Conservation (phyloP, 2,329 filamentous ascomycete genomes). For the Calonectria naviculata region DNA sequence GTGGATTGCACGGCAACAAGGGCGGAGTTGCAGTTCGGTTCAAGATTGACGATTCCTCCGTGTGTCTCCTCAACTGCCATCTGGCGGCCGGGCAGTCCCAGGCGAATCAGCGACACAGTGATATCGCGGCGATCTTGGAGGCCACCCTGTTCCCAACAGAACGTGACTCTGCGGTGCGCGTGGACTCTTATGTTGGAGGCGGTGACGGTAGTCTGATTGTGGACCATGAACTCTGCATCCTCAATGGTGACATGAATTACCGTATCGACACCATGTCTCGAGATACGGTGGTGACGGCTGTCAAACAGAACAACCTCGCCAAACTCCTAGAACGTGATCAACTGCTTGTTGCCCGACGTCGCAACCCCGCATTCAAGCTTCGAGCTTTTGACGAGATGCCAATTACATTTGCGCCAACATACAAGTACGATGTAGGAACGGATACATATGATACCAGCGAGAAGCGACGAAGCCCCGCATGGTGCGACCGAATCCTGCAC, state of each 20-base stretch:
- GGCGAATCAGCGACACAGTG: constrained; percentile 90
- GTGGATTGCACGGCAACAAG: constrained; percentile 95
- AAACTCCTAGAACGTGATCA: constrained; percentile 96
- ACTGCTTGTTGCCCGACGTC: constrained; percentile 86
- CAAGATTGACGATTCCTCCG: constrained; percentile 89
- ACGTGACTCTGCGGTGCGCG: constrained; percentile 71
- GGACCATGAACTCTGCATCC: constrained; percentile 96
- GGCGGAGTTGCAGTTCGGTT: constrained; percentile 94
- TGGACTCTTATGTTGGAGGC: constrained; percentile 88
- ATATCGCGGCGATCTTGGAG: constrained; percentile 91
- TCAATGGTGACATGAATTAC: constrained; percentile 98
- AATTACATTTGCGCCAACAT: constrained; percentile 94
- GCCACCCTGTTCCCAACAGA: constrained; percentile 79
- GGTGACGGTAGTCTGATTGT: constrained; percentile 95
- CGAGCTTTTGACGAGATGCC: constrained; percentile 90
- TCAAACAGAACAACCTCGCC: constrained; percentile 81
- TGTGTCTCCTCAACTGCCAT: constrained; percentile 98
- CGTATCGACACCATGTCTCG: constrained; percentile 97
- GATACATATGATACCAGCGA: constrained; percentile 95
- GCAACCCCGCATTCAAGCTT: constrained; percentile 90
- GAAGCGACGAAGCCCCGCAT: constrained; percentile 93
- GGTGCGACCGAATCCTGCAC: constrained; percentile 96
- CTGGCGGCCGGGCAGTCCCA: constrained; percentile 93
- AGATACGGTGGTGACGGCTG: constrained; percentile 88
- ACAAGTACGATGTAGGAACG: constrained; percentile 98